Evolutionary conservation across 2,329 filamentous ascomycete species (phyloP).

Genomic region (Pseudopithomyces maydicus): DNA sequence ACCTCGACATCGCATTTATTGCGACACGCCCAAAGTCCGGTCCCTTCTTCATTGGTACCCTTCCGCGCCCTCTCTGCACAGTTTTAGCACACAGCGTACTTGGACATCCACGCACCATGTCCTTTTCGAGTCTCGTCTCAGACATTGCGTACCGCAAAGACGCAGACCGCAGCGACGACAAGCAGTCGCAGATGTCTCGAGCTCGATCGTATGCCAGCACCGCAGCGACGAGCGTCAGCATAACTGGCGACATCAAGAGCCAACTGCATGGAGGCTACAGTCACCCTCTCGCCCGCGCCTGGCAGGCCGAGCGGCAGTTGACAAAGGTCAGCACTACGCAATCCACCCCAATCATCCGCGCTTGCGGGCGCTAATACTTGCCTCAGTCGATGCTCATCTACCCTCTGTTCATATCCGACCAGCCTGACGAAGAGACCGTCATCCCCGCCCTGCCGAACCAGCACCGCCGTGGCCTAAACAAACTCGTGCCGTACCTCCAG

Average conservation of each 20-base stretch:
- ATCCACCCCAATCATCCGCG: background rate
- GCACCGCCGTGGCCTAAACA: conserved; percentile 85
- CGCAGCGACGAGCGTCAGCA: conserved; percentile 58
- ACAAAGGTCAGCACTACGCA: conserved; percentile 48
- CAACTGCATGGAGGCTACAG: conserved; percentile 59
- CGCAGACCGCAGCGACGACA: conserved; percentile 45
- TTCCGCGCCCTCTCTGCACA: background rate
- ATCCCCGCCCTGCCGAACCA: conserved; percentile 93
- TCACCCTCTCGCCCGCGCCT: conserved; percentile 56
- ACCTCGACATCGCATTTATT: conserved; percentile 8
- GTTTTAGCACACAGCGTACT: background rate
- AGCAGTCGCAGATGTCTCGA: conserved; percentile 53
- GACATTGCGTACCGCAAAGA: conserved; percentile 55
- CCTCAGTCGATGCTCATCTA: conserved; percentile 95
- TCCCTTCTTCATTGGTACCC: conserved; percentile 5
- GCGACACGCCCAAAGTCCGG: background rate
- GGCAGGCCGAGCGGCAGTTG: conserved; percentile 59
- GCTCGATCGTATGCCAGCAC: conserved; percentile 57
- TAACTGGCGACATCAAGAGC: conserved; percentile 56
- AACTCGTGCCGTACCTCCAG: conserved; percentile 80
- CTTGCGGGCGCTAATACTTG: conserved; percentile 21
- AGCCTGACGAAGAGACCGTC: conserved; percentile 86
- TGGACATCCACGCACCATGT: conserved; percentile 44
- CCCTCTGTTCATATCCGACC: conserved; percentile 93
- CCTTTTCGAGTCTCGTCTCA: conserved; percentile 58